phyloP scores from a whole-genome alignment of 441 rosid species.

The Erodium texanum region DNA sequence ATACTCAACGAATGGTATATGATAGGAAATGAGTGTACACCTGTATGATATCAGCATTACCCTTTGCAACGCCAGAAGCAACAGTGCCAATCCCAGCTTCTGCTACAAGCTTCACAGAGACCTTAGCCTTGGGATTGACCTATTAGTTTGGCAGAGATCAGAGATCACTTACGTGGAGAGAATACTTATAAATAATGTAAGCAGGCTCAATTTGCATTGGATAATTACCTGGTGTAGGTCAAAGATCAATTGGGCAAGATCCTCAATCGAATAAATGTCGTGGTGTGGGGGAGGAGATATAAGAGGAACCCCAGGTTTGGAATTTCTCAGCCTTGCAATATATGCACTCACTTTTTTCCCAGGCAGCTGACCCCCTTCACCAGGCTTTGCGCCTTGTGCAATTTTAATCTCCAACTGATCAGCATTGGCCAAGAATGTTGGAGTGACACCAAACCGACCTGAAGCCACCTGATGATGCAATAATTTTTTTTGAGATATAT shows the following conservation, averaged over 20 bases:
- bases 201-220: constrained; percentile 19
- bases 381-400: constrained; percentile 99
- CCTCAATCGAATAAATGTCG: constrained; percentile 95
- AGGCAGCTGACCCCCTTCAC: constrained; percentile 98
- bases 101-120: constrained; percentile 95
- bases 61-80: constrained; percentile 99
- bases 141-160: constrained; percentile 27
- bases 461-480: constrained; percentile 76
- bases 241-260: constrained; percentile 93
- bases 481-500: constrained; percentile 2
- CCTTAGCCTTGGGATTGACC: constrained; percentile 97
- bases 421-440: constrained; percentile 94
- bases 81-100: constrained; percentile 99
- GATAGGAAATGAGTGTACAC: constrained; percentile 28
- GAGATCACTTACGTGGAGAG: constrained; percentile 3
- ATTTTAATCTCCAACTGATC: constrained; percentile 94
- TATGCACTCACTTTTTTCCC: constrained; percentile 99
- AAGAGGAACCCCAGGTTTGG: constrained; percentile 99
- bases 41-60: constrained; percentile 96
- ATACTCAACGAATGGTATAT: constrained; percentile 9
- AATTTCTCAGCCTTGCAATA: constrained; percentile 87
- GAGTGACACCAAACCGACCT: constrained; percentile 97
- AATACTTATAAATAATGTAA: background rate
- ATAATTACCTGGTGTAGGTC: constrained; percentile 89
- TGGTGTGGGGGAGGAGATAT: constrained; percentile 99